Conservation (phyloP, 192 early-diverging fungal species). For the Podila minutissima region DNA sequence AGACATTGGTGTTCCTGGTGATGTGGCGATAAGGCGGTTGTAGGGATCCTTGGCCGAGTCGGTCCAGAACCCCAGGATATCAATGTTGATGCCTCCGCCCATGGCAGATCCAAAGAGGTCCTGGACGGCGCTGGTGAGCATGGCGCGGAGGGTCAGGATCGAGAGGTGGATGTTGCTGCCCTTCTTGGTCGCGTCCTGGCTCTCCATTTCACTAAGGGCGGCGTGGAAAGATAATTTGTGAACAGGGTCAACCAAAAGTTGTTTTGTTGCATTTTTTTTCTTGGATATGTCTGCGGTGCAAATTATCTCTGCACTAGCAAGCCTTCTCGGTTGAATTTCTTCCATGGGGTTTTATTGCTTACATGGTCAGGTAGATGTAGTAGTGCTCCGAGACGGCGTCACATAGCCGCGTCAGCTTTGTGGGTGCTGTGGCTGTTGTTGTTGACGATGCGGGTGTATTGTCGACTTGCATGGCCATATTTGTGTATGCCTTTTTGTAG, state of each 20-base stretch:
- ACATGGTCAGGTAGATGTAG: constrained; percentile 49
- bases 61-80: constrained; percentile 47
- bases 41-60: constrained; percentile 28
- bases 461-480: background rate
- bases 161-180: constrained; percentile 14
- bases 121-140: constrained; percentile 36
- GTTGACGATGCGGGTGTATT: background rate
- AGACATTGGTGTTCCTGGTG: background rate
- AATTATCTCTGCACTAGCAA: no score
- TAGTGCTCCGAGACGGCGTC: constrained; percentile 26
- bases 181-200: constrained; percentile 9
- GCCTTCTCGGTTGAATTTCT: background rate
- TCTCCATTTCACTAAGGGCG: constrained; percentile 31
- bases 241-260: background rate
- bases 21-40: constrained; percentile 12
- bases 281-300: no score
- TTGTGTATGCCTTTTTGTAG: no score
- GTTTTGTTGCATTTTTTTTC: background rate
- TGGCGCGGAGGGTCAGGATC: constrained; percentile 39
- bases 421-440: background rate
- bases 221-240: no score
- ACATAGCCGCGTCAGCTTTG: constrained; percentile 28
- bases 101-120: constrained; percentile 42
- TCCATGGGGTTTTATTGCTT: background rate
- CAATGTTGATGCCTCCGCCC: constrained; percentile 49